Evolutionary conservation across 2,329 filamentous ascomycete genomes (phyloP).

Genomic region (Moelleriella libera): DNA sequence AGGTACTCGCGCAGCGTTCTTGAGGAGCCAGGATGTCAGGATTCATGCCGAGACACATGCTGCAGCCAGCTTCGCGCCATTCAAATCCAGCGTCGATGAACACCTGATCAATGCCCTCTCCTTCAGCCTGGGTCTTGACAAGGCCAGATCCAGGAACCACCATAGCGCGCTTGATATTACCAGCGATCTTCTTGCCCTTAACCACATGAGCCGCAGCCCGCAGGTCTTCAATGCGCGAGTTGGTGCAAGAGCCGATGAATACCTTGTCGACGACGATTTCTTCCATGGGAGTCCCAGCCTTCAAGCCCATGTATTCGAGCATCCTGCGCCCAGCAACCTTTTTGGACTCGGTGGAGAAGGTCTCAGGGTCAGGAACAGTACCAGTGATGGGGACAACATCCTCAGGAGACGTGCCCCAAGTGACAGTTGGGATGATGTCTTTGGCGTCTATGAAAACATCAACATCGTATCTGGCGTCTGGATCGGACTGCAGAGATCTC

Average conservation of each 20-base stretch:
- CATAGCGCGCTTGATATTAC: constrained; percentile 88
- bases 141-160: constrained; percentile 91
- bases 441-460: constrained; percentile 84
- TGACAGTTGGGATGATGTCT: constrained; percentile 85
- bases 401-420: constrained; percentile 94
- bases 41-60: constrained; percentile 99
- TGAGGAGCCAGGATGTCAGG: constrained; percentile 86
- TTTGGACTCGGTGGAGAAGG: constrained; percentile 67
- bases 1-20: constrained; percentile 90
- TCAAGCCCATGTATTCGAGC: constrained; percentile 93
- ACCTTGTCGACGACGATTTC: constrained; percentile 91
- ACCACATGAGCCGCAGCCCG: constrained; percentile 76
- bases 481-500: constrained; percentile 72
- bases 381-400: constrained; percentile 92
- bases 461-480: constrained; percentile 78
- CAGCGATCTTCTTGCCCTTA: constrained; percentile 72
- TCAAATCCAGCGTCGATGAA: constrained; percentile 89
- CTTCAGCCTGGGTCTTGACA: constrained; percentile 82
- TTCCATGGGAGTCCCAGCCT: constrained; percentile 74
- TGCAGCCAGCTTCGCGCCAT: constrained; percentile 96
- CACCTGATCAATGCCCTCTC: constrained; percentile 84
- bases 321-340: constrained; percentile 68
- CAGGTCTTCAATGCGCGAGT: constrained; percentile 91
- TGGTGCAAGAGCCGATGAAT: constrained; percentile 97
- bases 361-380: constrained; percentile 77